Conservation (phyloP, 352 stramenopile genomes). For the Globisporangium takayamanum region DNA sequence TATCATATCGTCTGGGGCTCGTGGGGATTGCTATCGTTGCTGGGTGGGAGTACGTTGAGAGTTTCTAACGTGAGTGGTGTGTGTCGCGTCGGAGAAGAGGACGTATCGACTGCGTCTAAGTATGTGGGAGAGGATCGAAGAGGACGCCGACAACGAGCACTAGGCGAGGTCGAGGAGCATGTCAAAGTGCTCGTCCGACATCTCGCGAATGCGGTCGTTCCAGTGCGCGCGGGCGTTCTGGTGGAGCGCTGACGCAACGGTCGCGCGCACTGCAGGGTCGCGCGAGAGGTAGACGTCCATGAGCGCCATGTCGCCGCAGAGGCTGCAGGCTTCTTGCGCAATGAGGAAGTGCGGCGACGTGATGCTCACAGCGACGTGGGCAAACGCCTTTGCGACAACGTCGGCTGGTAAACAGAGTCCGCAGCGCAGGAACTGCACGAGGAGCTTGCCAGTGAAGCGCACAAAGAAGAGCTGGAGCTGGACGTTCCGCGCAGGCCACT, state of each 20-base stretch:
- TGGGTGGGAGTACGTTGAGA: not conserved
- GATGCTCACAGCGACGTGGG: conserved; percentile 43
- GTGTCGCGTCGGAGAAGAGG: no score
- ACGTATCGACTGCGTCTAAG: not conserved
- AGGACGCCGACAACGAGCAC: not conserved
- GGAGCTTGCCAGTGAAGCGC: conserved; percentile 50
- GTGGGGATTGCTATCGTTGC: not conserved
- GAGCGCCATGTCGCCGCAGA: conserved; percentile 60
- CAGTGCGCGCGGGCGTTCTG: conserved; percentile 59
- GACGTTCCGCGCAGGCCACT: conserved; percentile 69
- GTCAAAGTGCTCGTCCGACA: conserved; percentile 80
- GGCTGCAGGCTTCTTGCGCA: conserved; percentile 54
- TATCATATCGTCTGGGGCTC: no score
- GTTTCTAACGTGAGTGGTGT: not conserved
- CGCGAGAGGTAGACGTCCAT: conserved; percentile 62
- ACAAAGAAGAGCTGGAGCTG: conserved; percentile 74
- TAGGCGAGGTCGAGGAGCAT: conserved; percentile 71
- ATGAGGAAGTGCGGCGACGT: conserved; percentile 68
- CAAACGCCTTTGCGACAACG: conserved; percentile 43
- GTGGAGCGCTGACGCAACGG: conserved; percentile 56
- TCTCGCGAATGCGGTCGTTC: conserved; percentile 70
- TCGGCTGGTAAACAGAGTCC: conserved; percentile 45
- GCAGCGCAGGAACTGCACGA: conserved; percentile 53
- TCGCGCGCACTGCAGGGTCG: conserved; percentile 48
- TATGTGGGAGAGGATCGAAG: not conserved